Percentiles rank a stretch among this genome's conserved stretches.
phyloP scores from a whole-genome alignment of 129 eudicot genomes.

The Helianthus annuus region DNA sequence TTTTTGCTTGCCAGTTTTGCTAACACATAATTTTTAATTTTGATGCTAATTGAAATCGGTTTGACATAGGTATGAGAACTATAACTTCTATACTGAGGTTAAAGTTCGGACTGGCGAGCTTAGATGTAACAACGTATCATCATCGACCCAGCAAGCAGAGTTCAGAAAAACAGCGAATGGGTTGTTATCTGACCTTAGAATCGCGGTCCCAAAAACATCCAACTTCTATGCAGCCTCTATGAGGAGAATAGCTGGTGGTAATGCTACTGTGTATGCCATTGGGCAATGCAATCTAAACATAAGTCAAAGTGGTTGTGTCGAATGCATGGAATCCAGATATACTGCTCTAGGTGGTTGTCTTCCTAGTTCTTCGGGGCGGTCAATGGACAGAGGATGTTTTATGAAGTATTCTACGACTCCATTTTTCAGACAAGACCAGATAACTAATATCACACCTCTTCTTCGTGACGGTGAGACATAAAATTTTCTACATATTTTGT shows the following conservation, averaged over 20 bases:
- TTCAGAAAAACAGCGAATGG: slow-evolving; percentile 33
- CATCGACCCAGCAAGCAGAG: slow-evolving; percentile 29
- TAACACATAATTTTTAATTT: not conserved
- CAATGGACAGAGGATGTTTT: slow-evolving; percentile 55
- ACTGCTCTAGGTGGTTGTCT: slow-evolving; percentile 41
- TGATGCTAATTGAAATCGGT: not conserved
- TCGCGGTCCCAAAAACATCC: slow-evolving; percentile 45
- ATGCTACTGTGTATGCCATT: slow-evolving; percentile 36
- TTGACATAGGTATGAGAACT: slow-evolving; percentile 51
- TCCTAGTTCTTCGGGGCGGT: slow-evolving; percentile 47
- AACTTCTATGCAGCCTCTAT: slow-evolving; percentile 55
- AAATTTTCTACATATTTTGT: not conserved
- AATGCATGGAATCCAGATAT: slow-evolving; percentile 47
- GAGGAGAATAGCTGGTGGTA: slow-evolving; percentile 26
- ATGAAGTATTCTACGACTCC: slow-evolving; percentile 53
- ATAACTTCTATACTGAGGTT: slow-evolving; percentile 40
- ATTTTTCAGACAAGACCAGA: slow-evolving; percentile 38
- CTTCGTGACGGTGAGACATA: slow-evolving; percentile 42
- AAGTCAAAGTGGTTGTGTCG: slow-evolving; percentile 45
- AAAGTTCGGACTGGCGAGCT: slow-evolving; percentile 32
- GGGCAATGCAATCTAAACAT: slow-evolving; percentile 53
- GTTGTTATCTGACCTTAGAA: slow-evolving; percentile 39
- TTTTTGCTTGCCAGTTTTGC: not conserved
- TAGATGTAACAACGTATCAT: slow-evolving; percentile 34
- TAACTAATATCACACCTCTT: slow-evolving; percentile 39